Conservation (phyloP, 1,139 yeast species). For the Pichia sp. region DNA sequence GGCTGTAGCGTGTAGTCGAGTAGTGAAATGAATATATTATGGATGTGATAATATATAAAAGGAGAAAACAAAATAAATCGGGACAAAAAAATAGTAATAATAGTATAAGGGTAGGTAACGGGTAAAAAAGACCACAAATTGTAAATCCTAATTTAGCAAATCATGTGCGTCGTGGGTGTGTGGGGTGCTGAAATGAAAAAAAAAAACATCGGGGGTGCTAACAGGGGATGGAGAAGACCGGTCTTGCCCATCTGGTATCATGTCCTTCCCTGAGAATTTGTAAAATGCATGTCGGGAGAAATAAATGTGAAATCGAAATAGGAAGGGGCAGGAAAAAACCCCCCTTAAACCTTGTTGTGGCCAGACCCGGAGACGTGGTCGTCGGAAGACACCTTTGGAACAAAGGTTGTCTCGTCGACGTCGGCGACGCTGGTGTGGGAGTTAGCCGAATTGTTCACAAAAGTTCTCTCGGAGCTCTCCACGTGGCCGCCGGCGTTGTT, state of each 20-base stretch:
- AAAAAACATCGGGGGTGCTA: neutral
- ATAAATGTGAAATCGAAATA: neutral
- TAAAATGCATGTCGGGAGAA: neutral
- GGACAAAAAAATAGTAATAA: neutral
- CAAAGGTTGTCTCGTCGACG: conserved; percentile 23
- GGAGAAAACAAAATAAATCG: neutral
- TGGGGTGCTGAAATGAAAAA: neutral
- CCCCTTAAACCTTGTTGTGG: conserved; percentile 23
- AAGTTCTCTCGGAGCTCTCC: conserved; percentile 29
- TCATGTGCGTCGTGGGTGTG: neutral
- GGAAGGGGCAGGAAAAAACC: no score
- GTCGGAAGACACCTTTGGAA: conserved; percentile 31
- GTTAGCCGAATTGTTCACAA: conserved; percentile 27
- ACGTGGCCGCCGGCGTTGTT: conserved; percentile 31
- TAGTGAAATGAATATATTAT: neutral
- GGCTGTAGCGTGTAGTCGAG: neutral
- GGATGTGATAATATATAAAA: neutral
- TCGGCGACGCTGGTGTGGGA: conserved; percentile 13
- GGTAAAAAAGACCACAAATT: neutral
- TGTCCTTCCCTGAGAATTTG: neutral
- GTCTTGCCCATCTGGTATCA: neutral
- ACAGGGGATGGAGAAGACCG: neutral
- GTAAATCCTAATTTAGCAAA: conserved; percentile 3
- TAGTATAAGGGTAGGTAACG: no score
- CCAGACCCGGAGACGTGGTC: conserved; percentile 29